Evolutionary conservation across 2,329 filamentous ascomycete genomes (phyloP).

Genomic region (Exophiala oligosperma): DNA sequence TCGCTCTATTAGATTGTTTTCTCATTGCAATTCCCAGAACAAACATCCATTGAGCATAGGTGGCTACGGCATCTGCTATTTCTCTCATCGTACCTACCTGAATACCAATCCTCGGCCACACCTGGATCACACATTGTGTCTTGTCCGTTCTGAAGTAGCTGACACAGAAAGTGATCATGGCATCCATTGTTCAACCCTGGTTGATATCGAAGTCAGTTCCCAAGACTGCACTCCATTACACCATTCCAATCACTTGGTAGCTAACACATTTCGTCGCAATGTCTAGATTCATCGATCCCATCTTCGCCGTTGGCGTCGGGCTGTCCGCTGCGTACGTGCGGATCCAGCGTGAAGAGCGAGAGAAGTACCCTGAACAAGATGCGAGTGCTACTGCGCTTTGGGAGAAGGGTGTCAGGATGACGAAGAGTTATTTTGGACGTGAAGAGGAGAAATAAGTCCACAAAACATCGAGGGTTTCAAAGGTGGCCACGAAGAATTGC

Average conservation of each 20-base stretch:
- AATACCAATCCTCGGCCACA: too few species aligned
- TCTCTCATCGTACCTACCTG: background rate
- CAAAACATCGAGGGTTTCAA: background rate
- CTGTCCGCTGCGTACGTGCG: conserved; percentile 52
- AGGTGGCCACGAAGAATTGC: too few species aligned
- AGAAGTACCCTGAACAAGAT: conserved; percentile 43
- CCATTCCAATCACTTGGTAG: background rate
- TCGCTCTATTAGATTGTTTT: too few species aligned
- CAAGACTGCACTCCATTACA: conserved; percentile 1
- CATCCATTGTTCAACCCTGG: conserved; percentile 34
- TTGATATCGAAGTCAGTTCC: conserved; percentile 42
- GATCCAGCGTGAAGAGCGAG: conserved; percentile 56
- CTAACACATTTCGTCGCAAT: background rate
- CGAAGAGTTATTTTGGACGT: conserved; percentile 22
- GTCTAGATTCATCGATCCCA: conserved; percentile 50
- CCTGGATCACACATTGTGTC: too few species aligned
- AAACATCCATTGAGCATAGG: too few species aligned
- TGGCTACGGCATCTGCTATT: too few species aligned
- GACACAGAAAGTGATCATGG: conserved; percentile 6
- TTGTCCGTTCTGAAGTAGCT: too few species aligned
- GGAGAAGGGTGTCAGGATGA: conserved; percentile 23
- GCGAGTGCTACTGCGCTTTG: conserved; percentile 30
- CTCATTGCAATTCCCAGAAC: too few species aligned
- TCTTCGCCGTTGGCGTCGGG: conserved; percentile 57
- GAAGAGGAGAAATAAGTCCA: conserved; percentile 3